Evolutionary conservation across 2,329 filamentous ascomycete species (phyloP), one percentile per base, ranked within the genome.

Genomic region (Ophioceras dolichostomum): DNA sequence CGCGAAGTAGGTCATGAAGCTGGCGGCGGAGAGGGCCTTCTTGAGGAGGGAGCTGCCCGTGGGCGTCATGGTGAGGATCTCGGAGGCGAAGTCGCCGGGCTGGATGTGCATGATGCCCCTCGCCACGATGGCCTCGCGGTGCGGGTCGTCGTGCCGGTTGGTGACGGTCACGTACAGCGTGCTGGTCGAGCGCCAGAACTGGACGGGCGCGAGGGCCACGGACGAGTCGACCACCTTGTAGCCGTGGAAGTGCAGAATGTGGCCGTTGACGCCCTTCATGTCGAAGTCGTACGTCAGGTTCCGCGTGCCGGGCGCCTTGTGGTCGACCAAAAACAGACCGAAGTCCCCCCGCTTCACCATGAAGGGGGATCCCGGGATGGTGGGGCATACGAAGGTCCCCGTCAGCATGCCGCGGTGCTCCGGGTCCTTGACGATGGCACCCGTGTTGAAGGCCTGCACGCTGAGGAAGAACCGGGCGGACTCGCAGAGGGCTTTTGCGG

Each of bases 271-370:
- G 5, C 70, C 70, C 19, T 60, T 60, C 64, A 81, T 69, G 45
- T 73, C 68, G 41, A 79, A 74, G 47, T 76, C 66, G 48, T 81
- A 81, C 0, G 66, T 68, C 21, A 81, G 53, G 43, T 73, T 77
- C 20, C 62, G 62, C 5, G 71, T 76, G 14, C 74, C 73, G 0
- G 76, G 65, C 0, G 68, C 62, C 41, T 66, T 61, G 26, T 61
- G 54, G 46, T 76, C 68, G 12, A 61, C 51, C 24, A 62, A 60
- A 48, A 80, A 79, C 16, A 79, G 54, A 22, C 70, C 65, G 45
- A 79, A 73, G 37, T 64, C 57, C 16, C 75, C 76, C 9, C 66
- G 58, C 37, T 68, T 65, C 20, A 79, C 68, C 63, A 77, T 69
- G 45, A 79, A 75, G 0, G 75, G 73, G 36, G 70, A 73, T 0